These are phyloP conservation scores for Escovopsis sp. DNA, from an alignment of 2,329 filamentous ascomycete genomes.

Conservation along the genomic window DNA sequence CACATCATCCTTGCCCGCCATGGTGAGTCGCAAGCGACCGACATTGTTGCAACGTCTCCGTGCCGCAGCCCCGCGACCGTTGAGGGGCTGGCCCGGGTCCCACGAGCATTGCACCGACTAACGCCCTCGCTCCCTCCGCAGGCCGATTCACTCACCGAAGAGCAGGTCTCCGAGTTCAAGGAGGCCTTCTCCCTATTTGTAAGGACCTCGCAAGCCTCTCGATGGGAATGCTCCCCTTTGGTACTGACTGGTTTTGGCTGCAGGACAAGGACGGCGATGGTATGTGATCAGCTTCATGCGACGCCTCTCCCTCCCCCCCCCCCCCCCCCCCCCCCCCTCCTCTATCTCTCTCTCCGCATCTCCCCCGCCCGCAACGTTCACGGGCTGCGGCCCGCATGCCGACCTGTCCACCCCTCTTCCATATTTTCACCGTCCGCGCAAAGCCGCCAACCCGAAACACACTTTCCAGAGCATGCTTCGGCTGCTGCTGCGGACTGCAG, in stretches of 20 bases:
- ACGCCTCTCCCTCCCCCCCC: not conserved
- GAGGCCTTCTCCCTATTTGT: constrained; percentile 99
- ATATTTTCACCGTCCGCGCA: not conserved
- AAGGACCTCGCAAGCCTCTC: constrained; percentile 30
- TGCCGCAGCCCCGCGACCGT: constrained; percentile 7
- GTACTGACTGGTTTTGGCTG: constrained; percentile 12
- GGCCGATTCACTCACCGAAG: constrained; percentile 97
- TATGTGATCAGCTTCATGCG: constrained; percentile 33
- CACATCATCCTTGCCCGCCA: constrained; percentile 11
- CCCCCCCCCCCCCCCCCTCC: too few relatives aligned
- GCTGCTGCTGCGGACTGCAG: not conserved
- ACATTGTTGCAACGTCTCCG: constrained; percentile 1
- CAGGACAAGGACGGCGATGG: constrained; percentile 87
- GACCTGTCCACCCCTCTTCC: not conserved
- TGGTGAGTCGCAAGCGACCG: constrained; percentile 13
- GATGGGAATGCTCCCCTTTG: too few relatives aligned
- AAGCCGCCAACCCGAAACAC: not conserved
- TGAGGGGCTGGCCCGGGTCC: constrained; percentile 13
- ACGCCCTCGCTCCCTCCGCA: constrained; percentile 25
- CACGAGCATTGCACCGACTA: constrained; percentile 9
- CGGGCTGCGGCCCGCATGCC: not conserved
- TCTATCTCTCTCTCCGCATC: too few relatives aligned
- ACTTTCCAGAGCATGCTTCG: too few relatives aligned
- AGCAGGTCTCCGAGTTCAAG: constrained; percentile 99
- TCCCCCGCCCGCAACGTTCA: not conserved